Base-by-base conservation (phyloP, 306 rosid genomes). In the Dryas drummondii region DNA sequence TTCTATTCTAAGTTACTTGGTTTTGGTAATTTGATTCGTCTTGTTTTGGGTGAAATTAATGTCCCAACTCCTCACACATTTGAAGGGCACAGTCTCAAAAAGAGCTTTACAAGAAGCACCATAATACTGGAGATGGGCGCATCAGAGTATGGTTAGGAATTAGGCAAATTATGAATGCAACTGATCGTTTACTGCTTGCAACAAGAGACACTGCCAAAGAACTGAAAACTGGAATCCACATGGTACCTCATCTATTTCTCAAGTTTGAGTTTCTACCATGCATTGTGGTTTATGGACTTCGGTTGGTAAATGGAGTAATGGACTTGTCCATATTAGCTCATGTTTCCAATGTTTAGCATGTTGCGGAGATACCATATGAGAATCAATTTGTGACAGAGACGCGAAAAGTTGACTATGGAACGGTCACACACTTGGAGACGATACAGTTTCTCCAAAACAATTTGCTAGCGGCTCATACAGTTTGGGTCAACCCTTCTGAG, bases 331-430 rank as follows among this genome's bases (percentile, higher is more conserved):
- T 32, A 1, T 66, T 55, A 60, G 70, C 68, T 82, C 8, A 76
- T 61, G 51, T 70, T 77, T 69, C 69, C 26, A n/a, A 70, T 67
- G 68, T 64, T 79, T 82, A 93, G 97, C 98, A 93, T 63, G 92
- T 93, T 82, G 91, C 97, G 74, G 98, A 91, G 89, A 91, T 93
- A 81, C 86, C 97, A 0, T 93, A 86, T 73, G 98, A 91, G 84
- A 93, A 93, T 77, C 84, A 86, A 68, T 74, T 86, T 66, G 97
- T 93, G 82, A 74, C 73, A 80, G 89, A 85, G 79, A 73, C 82
- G 12, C 85, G 80, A 78, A 86, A 89, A 67, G 77, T 81, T 76
- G 83, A 89, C 64, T 93, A 88, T 74, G 97, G 97, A 82, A 91
- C 97, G 12, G 91, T 91, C 79, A 85, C 96, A n/a, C 86, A 91